phyloP scores from a whole-genome alignment of 177 flowering plant genomes.

The Vitis hybrid region DNA sequence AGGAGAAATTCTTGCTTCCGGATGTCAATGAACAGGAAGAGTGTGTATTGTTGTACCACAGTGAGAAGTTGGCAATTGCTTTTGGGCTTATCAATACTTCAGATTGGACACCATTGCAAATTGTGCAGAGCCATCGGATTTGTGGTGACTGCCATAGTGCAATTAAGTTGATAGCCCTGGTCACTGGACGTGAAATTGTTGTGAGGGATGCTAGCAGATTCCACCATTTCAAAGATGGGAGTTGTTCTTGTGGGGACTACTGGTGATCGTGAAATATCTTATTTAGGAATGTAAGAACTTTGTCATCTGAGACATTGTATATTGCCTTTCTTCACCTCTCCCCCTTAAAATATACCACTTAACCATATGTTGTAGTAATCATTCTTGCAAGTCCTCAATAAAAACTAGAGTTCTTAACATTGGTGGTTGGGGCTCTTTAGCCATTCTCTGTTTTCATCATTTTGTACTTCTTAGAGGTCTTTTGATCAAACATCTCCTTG shows the following conservation, averaged over 20 bases:
- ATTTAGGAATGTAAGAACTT: background rate
- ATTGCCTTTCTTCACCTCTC: too few species aligned
- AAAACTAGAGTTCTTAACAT: too few species aligned
- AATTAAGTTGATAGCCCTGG: constrained; percentile 58
- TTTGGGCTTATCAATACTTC: constrained; percentile 65
- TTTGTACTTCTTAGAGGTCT: too few species aligned
- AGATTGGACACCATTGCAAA: constrained; percentile 50
- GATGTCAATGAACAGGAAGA: constrained; percentile 72
- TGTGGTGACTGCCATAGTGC: constrained; percentile 68
- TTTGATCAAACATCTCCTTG: too few species aligned
- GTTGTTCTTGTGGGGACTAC: constrained; percentile 86
- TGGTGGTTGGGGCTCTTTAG: too few species aligned
- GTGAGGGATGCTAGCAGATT: constrained; percentile 57
- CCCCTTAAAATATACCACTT: too few species aligned
- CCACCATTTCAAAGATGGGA: constrained; percentile 34
- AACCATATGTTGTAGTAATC: too few species aligned
- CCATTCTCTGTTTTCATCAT: too few species aligned
- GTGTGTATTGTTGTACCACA: constrained; percentile 41
- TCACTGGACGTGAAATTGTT: constrained; percentile 53
- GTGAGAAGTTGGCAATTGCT: constrained; percentile 75
- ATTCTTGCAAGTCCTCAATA: too few species aligned
- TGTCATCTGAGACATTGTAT: too few species aligned
- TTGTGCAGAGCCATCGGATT: constrained; percentile 73
- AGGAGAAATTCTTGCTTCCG: constrained; percentile 53
- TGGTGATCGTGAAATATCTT: constrained; percentile 46